phyloP scores from a whole-genome alignment of 2,329 filamentous ascomycete species.

The Colletotrichum sp. region DNA sequence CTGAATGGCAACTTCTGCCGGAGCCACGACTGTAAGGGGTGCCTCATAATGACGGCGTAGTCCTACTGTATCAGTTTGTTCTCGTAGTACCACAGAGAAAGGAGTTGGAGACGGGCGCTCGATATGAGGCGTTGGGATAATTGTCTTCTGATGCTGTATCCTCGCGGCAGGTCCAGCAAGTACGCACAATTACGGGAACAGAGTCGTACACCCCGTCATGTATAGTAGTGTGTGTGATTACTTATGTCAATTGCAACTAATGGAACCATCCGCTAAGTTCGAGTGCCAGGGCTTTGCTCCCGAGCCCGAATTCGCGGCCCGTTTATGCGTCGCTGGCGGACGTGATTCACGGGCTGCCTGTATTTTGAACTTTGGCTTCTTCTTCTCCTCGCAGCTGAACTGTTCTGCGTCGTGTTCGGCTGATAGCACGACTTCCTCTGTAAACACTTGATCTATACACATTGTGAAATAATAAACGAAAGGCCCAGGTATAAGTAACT shows the following conservation, averaged over 20 bases:
- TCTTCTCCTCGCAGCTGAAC: neutral
- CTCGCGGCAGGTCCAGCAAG: neutral
- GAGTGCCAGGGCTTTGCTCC: neutral
- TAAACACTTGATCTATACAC: neutral
- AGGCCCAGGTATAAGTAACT: neutral
- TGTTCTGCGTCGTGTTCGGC: neutral
- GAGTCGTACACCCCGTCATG: neutral
- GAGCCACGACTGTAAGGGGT: neutral
- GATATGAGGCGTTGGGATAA: neutral
- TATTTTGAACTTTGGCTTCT: neutral
- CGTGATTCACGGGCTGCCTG: neutral
- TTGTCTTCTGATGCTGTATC: neutral
- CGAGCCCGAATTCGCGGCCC: neutral
- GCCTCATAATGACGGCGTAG: neutral
- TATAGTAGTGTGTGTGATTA: neutral
- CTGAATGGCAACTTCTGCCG: neutral
- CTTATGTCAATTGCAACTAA: neutral
- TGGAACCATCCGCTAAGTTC: neutral
- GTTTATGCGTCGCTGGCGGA: neutral
- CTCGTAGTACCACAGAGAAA: neutral
- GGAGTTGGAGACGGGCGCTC: neutral
- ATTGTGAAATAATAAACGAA: neutral
- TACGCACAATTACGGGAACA: neutral
- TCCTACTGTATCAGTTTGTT: neutral
- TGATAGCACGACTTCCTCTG: neutral